Conservation (phyloP, 1,284 basidiomycete species). For the Apiotrichum gamsii region DNA sequence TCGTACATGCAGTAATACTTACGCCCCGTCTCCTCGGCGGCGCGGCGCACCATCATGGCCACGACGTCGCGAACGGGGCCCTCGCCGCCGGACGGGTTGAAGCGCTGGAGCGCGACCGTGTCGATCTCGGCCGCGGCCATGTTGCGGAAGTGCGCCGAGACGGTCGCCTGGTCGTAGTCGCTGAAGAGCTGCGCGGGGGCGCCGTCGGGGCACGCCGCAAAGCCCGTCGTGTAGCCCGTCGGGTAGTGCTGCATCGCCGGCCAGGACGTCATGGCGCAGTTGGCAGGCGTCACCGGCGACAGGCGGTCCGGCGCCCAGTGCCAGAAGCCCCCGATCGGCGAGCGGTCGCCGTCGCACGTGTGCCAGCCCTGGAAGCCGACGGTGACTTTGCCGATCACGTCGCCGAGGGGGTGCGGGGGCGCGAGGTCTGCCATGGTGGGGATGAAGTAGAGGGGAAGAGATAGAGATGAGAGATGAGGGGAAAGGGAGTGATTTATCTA, state of each 20-base stretch:
- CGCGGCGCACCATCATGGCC: slow-evolving; percentile 7
- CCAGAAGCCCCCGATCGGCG: slow-evolving; percentile 17
- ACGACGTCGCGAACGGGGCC: slow-evolving; percentile 14
- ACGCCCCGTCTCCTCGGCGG: slow-evolving; percentile 6
- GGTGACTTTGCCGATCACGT: slow-evolving; percentile 14
- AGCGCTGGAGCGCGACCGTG: slow-evolving; percentile 20
- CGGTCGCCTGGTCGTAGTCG: slow-evolving; percentile 9
- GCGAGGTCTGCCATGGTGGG: no score
- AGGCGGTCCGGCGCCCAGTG: slow-evolving; percentile 16
- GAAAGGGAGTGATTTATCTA: no score
- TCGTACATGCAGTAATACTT: slow-evolving; percentile 23
- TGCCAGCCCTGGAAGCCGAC: slow-evolving; percentile 19
- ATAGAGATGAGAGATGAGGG: no score
- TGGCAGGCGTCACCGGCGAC: background rate
- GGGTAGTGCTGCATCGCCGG: slow-evolving; percentile 15
- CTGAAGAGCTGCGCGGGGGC: slow-evolving; percentile 9
- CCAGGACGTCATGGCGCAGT: slow-evolving; percentile 16
- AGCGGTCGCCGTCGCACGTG: slow-evolving; percentile 15
- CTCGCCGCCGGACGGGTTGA: slow-evolving; percentile 16
- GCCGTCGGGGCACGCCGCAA: background rate
- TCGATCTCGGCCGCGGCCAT: slow-evolving; percentile 14
- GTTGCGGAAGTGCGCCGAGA: slow-evolving; percentile 14
- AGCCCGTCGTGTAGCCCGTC: slow-evolving; percentile 8
- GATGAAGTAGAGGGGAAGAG: no score
- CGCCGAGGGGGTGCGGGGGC: no score